Conservation (phyloP, 495 filamentous ascomycete species). For the Penicillium cinerascens region DNA sequence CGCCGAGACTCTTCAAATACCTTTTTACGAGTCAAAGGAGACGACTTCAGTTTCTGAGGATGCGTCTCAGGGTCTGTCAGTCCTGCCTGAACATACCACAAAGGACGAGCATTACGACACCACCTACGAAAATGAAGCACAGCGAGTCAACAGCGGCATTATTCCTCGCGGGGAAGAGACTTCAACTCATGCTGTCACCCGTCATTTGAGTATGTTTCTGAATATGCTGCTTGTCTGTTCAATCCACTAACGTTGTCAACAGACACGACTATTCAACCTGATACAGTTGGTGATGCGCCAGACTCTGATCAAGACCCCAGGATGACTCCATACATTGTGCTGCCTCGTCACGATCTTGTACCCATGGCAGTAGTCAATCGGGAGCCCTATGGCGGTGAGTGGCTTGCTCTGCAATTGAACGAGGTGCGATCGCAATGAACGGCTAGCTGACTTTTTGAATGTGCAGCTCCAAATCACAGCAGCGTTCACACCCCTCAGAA, state of each 20-base stretch:
- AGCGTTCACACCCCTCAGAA: conserved; percentile 66
- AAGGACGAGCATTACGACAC: conserved; percentile 61
- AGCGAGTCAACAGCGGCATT: conserved; percentile 53
- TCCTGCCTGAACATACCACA: conserved; percentile 42
- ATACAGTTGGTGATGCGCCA: conserved; percentile 51
- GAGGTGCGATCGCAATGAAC: not conserved
- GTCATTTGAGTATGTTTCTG: conserved; percentile 52
- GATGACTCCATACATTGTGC: conserved; percentile 62
- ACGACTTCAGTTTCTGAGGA: conserved; percentile 6
- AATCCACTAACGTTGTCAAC: conserved; percentile 1
- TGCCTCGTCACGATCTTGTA: conserved; percentile 51
- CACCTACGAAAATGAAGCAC: conserved; percentile 55
- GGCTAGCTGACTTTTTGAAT: not conserved
- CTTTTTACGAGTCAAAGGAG: conserved; percentile 13
- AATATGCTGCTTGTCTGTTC: not conserved
- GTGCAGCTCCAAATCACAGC: conserved; percentile 51
- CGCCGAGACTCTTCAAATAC: conserved; percentile 36
- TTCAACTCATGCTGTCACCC: conserved; percentile 52
- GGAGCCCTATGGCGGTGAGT: conserved; percentile 56
- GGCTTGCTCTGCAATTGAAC: not conserved
- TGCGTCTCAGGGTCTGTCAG: conserved; percentile 39
- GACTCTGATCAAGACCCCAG: conserved; percentile 45
- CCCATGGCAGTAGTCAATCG: conserved; percentile 72
- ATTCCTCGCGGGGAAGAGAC: conserved; percentile 48
- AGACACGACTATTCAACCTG: conserved; percentile 55